Base-by-base conservation (phyloP, 306 rosid species). In the barrel medic (Medicago truncatula) region DNA sequence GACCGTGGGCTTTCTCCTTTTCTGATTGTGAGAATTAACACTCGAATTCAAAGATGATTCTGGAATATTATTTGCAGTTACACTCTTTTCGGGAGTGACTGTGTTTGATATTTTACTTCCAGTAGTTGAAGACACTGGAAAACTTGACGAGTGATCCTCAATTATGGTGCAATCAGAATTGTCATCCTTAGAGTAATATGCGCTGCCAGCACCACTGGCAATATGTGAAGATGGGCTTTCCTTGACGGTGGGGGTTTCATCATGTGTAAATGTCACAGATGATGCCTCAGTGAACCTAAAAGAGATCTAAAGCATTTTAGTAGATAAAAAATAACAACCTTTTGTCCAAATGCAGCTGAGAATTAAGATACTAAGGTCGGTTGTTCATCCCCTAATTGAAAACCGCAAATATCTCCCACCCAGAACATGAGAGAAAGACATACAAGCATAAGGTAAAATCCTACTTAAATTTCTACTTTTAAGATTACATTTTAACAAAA, bases 11-110 rank as follows among this genome's bases (percentile, higher is more conserved):
- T 84, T 90, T 83, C 97, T 92, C 70, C 88, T 86, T 85, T 92
- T 94, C 41, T 79, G 93, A 65, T 80, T 69, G 78, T 88, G 88
- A 79, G 98, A 94, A 85, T 92, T 91, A 61, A 91, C 97, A 85
- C 98, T 93, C 84, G 70, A 67, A 89, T 82, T 82, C 81, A 84
- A 65, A 77, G 82, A 79, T 8, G 90, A 88, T 34, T 91, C 91
- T 18, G 68, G 73, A 76, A 74, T 78, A 65, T 79, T 72, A 75
- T 65, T 83, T 76, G 79, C 41, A 73, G 77, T 50, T 23, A 73
- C 77, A 75, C 60, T 80, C 85, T 76, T 93, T 74, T 83, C 86
- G 53, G 97, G 95, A 59, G 95, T 92, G 67, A 78, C 66, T 61
- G 79, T 77, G 17, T 78, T 74, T 62, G 86, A 73, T 76, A 78